phyloP scores from a whole-genome alignment of 164 flowering plant species.

The Malania oleifera region DNA sequence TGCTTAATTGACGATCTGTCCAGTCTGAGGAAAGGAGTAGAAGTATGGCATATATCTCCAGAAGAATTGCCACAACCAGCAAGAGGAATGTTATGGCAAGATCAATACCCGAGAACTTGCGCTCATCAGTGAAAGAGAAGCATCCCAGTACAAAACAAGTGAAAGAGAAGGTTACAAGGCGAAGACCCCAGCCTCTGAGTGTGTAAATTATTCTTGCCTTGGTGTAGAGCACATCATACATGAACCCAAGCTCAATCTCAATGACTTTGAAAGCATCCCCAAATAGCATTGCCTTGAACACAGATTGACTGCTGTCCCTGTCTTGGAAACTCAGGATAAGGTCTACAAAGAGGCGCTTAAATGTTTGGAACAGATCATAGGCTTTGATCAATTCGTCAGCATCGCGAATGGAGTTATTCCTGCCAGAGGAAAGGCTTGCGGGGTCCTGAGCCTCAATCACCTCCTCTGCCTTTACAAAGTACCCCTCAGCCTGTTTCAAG shows the following conservation, averaged over 20 bases:
- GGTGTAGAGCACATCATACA: constrained; percentile 16
- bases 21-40: constrained; percentile 5
- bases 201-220: constrained; percentile 7
- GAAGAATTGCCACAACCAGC: constrained; percentile 6
- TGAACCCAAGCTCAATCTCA: constrained; percentile 19
- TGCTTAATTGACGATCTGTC: neutral
- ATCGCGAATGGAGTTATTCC: too few species aligned
- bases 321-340: constrained; percentile 16
- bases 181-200: neutral
- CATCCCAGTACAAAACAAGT: neutral
- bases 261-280: constrained; percentile 13
- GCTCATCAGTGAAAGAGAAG: neutral
- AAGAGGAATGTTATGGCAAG: neutral
- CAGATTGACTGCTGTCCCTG: neutral
- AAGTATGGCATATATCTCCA: constrained; percentile 1
- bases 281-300: neutral
- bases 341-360: constrained; percentile 18
- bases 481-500: constrained; percentile 7
- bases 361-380: constrained; percentile 7
- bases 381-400: neutral
- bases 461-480: neutral
- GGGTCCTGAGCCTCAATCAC: neutral
- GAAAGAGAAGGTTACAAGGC: neutral
- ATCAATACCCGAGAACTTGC: neutral
- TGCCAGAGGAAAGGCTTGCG: too few species aligned